A percentile compares a stretch with the other conserved stretches of the same genome.
These are phyloP conservation scores for Arthrinium puccinioides DNA, from an alignment of 2,329 filamentous ascomycete genomes.

Conservation along the genomic window DNA sequence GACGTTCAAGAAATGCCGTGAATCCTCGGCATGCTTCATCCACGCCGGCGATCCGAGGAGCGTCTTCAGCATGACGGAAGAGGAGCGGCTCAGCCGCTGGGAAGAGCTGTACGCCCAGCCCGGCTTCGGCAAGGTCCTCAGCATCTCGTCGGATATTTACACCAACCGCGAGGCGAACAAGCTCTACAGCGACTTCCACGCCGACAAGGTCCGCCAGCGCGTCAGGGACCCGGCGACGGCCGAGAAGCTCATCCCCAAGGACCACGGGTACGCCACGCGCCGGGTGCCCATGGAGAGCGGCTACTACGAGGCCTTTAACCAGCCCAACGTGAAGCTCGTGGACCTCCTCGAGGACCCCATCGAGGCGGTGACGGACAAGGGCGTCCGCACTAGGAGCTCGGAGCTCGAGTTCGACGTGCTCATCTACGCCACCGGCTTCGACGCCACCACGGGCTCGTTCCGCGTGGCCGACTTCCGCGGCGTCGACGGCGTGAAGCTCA, in stretches of 20 bases:
- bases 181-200: conserved; percentile 44
- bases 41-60: conserved; percentile 43
- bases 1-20: conserved; percentile 44
- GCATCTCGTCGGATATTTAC: conserved; percentile 33
- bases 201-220: conserved; percentile 39
- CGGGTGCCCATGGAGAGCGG: conserved; percentile 20
- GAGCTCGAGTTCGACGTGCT: conserved; percentile 20
- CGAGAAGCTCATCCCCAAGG: conserved; percentile 33
- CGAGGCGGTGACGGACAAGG: conserved; percentile 9
- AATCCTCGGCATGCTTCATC: conserved; percentile 41
- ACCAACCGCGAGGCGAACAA: conserved; percentile 43
- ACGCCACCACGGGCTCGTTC: conserved; percentile 30
- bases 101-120: conserved; percentile 42
- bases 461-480: conserved; percentile 27
- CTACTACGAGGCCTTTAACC: conserved; percentile 23
- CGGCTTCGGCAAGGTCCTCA: conserved; percentile 46
- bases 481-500: conserved; percentile 19
- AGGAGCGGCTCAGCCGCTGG: conserved; percentile 42
- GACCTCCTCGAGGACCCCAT: conserved; percentile 14
- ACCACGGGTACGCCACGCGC: conserved; percentile 46
- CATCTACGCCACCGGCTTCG: conserved; percentile 31
- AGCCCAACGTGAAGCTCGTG: conserved; percentile 21
- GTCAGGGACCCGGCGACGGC: conserved; percentile 43
- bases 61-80: conserved; percentile 38
- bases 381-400: conserved; percentile 12